Percentiles rank a stretch among this genome's conserved stretches.
phyloP scores from a whole-genome alignment of 805 yeast genomes.

The Candida michaelii region DNA sequence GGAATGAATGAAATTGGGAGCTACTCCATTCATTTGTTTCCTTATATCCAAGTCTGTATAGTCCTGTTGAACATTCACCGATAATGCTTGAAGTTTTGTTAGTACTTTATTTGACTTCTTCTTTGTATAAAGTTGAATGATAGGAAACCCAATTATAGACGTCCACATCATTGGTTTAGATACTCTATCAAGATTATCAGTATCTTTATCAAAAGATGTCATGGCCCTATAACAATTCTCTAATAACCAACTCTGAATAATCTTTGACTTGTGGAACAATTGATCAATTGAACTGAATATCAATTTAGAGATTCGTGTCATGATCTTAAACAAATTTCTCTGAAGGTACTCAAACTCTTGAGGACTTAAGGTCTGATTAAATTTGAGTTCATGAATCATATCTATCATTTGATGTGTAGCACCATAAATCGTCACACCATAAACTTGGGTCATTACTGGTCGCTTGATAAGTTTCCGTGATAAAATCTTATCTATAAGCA shows the following conservation, averaged over 20 bases:
- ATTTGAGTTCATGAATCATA: constrained; percentile 11
- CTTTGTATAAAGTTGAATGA: constrained; percentile 35
- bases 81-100: not conserved
- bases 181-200: constrained; percentile 5
- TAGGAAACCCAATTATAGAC: constrained; percentile 40
- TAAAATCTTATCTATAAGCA: constrained; percentile 19
- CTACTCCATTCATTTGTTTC: constrained; percentile 38
- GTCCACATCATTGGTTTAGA: constrained; percentile 45
- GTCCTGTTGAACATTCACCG: too few relatives aligned
- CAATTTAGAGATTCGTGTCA: constrained; percentile 18
- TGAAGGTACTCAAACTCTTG: constrained; percentile 4
- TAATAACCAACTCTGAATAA: constrained; percentile 37
- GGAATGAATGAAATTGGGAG: constrained; percentile 46
- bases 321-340: constrained; percentile 9
- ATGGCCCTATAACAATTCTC: constrained; percentile 30
- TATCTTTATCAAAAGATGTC: constrained; percentile 1
- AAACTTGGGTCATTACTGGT: constrained; percentile 47
- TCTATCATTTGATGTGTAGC: constrained; percentile 32
- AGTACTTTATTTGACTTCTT: not conserved
- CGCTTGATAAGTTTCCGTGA: constrained; percentile 38
- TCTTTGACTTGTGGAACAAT: constrained; percentile 33
- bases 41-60: not conserved
- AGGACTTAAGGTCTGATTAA: constrained; percentile 1
- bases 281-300: constrained; percentile 27
- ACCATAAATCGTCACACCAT: constrained; percentile 42